Evolutionary conservation across 73 alveolate genomes (phyloP), one percentile per base, ranked within the genome.

Genomic region (Tetrahymena borealis): DNA sequence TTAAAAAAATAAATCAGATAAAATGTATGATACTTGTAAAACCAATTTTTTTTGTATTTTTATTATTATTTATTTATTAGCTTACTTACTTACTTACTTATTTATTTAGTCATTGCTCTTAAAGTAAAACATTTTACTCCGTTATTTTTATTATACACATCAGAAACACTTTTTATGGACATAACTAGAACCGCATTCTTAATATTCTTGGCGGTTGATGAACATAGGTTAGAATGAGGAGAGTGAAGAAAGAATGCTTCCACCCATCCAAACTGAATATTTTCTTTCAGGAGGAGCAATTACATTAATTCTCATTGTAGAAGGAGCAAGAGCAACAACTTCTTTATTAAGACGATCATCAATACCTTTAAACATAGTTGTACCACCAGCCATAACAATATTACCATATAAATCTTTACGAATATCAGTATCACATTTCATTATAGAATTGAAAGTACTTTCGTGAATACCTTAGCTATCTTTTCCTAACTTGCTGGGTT

Each of bases 351-450:
- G 96, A 90, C 99, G 94, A 78, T 95, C 96, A 91, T 96, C 95
- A 94, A 97, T 94, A 79, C 98, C 98, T 90, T 92, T 94, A 95
- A 97, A 93, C 96, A 97, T 95, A 38, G 98, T 97, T 78, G 97
- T 97, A 33, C 99, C 99, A 18, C 99, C 99, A 91, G 97, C 95
- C 93, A 97, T 94, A 36, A 97, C 95, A 36, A 97, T 96, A 97
- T 96, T 97, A 35, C 97, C 97, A 78, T 95, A 91, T 93, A 97
- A 94, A 90, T 90, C 94, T 90, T 95, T 97, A 91, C 98, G 95
- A 32, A 97, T 91, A 97, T 98, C 99, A 12, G 96, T 98, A 96
- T 98, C 99, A 94, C 99, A 97, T 94, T 97, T 98, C 98, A 97
- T 97, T 42, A 98, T 96, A 12, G 98, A 96, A 39, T 98, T 96